Conservation (phyloP, 2,329 filamentous ascomycete species). For the Clarireedia homoeocarpa region DNA sequence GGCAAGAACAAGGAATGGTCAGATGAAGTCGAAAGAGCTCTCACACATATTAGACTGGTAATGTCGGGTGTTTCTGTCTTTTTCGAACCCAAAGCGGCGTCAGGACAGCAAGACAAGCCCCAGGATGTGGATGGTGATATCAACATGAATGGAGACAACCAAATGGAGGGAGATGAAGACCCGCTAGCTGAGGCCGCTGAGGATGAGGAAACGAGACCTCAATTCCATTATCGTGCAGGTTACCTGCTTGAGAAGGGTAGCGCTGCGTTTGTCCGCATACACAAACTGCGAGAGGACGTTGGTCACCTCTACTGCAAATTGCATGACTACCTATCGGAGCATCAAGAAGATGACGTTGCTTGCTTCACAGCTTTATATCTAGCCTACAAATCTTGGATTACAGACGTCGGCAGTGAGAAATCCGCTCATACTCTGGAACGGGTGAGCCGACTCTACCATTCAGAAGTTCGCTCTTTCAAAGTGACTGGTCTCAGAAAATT, state of each 20-base stretch:
- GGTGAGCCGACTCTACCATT: constrained; percentile 73
- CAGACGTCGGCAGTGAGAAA: constrained; percentile 92
- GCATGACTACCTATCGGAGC: constrained; percentile 71
- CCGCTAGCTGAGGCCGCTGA: constrained; percentile 56
- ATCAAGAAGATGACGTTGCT: constrained; percentile 91
- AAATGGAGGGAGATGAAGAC: constrained; percentile 49
- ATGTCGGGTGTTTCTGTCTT: constrained; percentile 84
- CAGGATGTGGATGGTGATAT: constrained; percentile 38
- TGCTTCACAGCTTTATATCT: constrained; percentile 92
- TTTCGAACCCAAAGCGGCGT: constrained; percentile 72
- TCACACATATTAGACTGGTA: constrained; percentile 81
- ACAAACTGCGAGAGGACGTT: constrained; percentile 70
- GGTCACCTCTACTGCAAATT: constrained; percentile 76
- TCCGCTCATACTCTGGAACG: constrained; percentile 90
- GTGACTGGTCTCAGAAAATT: constrained; percentile 86
- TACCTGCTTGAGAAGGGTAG: constrained; percentile 64
- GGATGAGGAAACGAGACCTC: constrained; percentile 75
- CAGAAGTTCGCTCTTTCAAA: constrained; percentile 88
- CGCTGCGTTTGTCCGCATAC: constrained; percentile 65
- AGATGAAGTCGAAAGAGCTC: constrained; percentile 84
- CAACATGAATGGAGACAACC: constrained; percentile 39
- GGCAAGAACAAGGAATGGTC: constrained; percentile 99
- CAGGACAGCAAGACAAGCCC: constrained; percentile 41
- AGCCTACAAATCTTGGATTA: constrained; percentile 92
- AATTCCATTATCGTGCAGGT: constrained; percentile 82